phyloP scores from a whole-genome alignment of 305 asterid genomes.

The Euphrasia arctica region DNA sequence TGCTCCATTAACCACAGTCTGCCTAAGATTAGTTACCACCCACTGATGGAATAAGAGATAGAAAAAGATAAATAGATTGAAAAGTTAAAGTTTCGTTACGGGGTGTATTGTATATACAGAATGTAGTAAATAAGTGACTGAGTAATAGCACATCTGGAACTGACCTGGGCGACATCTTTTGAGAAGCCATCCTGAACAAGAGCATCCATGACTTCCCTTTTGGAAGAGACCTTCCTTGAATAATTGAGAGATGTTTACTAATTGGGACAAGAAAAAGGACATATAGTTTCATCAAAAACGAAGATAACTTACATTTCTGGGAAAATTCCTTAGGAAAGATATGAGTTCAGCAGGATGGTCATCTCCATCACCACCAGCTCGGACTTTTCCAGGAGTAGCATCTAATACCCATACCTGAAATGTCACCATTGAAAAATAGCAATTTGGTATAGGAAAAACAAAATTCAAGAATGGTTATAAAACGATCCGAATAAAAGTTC shows the following conservation, averaged over 20 bases:
- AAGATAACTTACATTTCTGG: constrained; percentile 53
- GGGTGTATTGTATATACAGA: neutral
- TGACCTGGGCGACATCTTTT: constrained; percentile 88
- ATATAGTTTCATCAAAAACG: constrained; percentile 10
- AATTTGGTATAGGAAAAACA: neutral
- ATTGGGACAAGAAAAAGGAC: constrained; percentile 7
- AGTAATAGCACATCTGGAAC: neutral
- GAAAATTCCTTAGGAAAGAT: constrained; percentile 61
- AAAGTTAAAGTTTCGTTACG: neutral
- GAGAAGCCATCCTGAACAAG: constrained; percentile 83
- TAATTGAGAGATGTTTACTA: constrained; percentile 25
- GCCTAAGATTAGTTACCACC: constrained; percentile 92
- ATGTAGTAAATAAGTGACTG: neutral
- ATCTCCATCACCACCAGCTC: constrained; percentile 94
- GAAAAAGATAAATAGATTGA: neutral
- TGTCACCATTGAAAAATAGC: constrained; percentile 19
- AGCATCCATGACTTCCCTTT: constrained; percentile 67
- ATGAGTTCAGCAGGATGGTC: constrained; percentile 97
- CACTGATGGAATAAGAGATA: constrained; percentile 49
- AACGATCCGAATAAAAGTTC: neutral
- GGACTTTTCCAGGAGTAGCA: constrained; percentile 95
- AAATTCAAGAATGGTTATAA: neutral
- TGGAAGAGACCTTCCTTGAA: constrained; percentile 85
- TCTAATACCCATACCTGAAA: constrained; percentile 93
- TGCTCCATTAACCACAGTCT: constrained; percentile 48